These are phyloP conservation scores for Pseudonitzschia multistriata DNA, from an alignment of 108 stramenopile genomes.

Conservation along the genomic window DNA sequence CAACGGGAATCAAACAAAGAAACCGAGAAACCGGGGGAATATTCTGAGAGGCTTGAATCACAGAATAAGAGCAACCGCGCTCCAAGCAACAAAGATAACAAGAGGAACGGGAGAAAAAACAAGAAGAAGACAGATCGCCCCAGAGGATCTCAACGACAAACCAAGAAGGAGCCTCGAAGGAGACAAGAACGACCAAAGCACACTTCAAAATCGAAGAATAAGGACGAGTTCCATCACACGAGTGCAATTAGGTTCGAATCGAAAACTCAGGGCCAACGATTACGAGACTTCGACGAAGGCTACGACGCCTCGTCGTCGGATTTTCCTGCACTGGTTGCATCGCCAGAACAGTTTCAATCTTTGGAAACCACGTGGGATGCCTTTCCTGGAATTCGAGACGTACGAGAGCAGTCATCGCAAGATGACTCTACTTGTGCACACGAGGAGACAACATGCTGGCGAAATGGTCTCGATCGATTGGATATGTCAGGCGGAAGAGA, in stretches of 20 bases:
- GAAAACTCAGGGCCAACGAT: neutral
- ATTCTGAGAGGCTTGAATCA: neutral
- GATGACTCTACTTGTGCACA: neutral
- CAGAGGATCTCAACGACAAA: neutral
- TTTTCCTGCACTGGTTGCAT: neutral
- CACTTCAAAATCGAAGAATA: neutral
- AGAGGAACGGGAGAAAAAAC: neutral
- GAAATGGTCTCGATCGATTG: slow-evolving; percentile 6
- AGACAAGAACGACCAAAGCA: neutral
- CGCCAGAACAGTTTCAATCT: neutral
- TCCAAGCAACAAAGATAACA: neutral
- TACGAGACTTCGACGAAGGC: neutral
- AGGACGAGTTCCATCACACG: too few relatives aligned
- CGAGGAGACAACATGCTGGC: neutral
- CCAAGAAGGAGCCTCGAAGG: neutral
- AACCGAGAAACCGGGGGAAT: neutral
- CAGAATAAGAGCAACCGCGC: neutral
- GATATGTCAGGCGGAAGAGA: neutral
- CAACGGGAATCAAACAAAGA: neutral
- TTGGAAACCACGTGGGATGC: neutral
- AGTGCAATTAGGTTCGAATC: neutral
- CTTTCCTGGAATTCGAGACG: neutral
- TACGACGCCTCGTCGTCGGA: neutral
- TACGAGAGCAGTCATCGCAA: neutral
- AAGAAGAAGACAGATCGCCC: neutral